phyloP scores from a whole-genome alignment of 2,329 filamentous ascomycete genomes.

The Verticillium nonalfalfae region DNA sequence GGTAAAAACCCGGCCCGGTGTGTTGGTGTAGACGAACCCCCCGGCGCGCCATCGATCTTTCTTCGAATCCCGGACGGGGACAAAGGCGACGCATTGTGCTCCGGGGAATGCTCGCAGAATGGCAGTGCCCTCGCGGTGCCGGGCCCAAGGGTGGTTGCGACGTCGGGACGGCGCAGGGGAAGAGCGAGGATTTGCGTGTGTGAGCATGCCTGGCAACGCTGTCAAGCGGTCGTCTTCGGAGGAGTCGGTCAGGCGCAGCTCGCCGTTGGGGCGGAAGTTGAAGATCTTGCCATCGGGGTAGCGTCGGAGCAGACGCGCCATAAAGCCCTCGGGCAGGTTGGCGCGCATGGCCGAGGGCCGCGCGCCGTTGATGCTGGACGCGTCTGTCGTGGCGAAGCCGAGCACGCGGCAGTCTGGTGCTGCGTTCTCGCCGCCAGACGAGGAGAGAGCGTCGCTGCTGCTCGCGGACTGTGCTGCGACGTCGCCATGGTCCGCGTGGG shows the following conservation, averaged over 20 bases:
- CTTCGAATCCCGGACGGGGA: constrained; percentile 28
- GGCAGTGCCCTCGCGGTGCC: constrained; percentile 20
- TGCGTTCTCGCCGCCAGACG: constrained; percentile 25
- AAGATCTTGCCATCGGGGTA: constrained; percentile 42
- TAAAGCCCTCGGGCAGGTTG: constrained; percentile 28
- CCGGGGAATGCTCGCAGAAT: constrained; percentile 31
- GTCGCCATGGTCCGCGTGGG: background rate
- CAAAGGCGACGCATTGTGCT: constrained; percentile 24
- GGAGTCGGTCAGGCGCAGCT: constrained; percentile 22
- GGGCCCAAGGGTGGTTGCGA: constrained; percentile 5
- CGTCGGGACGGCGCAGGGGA: background rate
- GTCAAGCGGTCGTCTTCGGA: constrained; percentile 8
- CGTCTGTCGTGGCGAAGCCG: background rate
- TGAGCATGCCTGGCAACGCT: background rate
- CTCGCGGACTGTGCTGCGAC: constrained; percentile 6
- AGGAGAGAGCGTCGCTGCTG: constrained; percentile 15
- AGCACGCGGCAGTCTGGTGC: constrained; percentile 9
- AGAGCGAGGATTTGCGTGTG: background rate
- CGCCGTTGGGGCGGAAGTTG: constrained; percentile 31
- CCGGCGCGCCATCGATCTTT: constrained; percentile 30
- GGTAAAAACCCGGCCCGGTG: constrained; percentile 17
- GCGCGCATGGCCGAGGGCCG: background rate
- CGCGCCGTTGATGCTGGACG: background rate
- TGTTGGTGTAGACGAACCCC: constrained; percentile 31
- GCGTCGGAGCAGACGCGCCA: constrained; percentile 32